These are phyloP conservation scores for Abrus precatorius DNA, from an alignment of 306 rosid species.

Conservation along the genomic window DNA sequence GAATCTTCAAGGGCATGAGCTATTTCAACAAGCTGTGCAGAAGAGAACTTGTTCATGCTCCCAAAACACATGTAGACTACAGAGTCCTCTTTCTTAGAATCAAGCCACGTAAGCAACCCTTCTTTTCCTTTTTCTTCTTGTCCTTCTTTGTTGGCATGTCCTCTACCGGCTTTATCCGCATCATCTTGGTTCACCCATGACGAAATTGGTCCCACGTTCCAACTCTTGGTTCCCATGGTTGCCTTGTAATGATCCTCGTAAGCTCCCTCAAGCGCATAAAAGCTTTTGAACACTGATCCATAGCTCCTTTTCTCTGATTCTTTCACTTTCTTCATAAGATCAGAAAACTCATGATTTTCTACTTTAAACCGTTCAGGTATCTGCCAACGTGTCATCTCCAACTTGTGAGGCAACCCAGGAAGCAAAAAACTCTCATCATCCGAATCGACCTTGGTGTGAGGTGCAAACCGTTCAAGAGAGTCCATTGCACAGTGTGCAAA, in stretches of 20 bases:
- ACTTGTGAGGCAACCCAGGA: slow-evolving; percentile 37
- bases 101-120: slow-evolving; percentile 35
- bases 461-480: neutral
- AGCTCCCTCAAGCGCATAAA: too few relatives aligned
- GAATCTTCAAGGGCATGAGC: slow-evolving; percentile 3
- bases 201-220: slow-evolving; percentile 44
- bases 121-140: neutral
- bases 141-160: neutral
- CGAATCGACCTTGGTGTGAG: neutral
- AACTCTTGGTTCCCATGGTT: slow-evolving; percentile 17
- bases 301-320: too few relatives aligned
- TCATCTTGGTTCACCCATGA: slow-evolving; percentile 36
- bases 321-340: too few relatives aligned
- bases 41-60: slow-evolving; percentile 22
- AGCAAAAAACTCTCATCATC: slow-evolving; percentile 7
- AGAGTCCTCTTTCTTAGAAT: slow-evolving; percentile 27
- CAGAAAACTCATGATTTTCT: neutral
- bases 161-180: slow-evolving; percentile 34
- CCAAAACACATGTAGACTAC: slow-evolving; percentile 34
- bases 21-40: slow-evolving; percentile 10
- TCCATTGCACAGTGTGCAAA: neutral
- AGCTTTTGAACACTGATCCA: too few relatives aligned
- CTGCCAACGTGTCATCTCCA: slow-evolving; percentile 37
- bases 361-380: slow-evolving; percentile 26
- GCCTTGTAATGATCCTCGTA: too few relatives aligned